Conservation (phyloP, 78 protist species). For the Protostelium mycophagum region DNA sequence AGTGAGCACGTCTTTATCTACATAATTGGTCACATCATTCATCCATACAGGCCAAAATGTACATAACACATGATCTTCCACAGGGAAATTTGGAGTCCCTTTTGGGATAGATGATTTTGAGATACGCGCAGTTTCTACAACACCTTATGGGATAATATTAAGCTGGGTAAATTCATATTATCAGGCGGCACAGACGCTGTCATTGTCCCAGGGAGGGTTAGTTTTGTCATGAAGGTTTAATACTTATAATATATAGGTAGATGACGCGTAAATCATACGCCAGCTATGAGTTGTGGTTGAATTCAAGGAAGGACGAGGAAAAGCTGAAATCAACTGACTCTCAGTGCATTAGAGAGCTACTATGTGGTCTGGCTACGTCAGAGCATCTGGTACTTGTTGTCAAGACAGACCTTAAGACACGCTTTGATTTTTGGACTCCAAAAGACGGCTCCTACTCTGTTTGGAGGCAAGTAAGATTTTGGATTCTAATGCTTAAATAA, state of each 20-base stretch:
- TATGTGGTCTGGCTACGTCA: constrained; percentile 1
- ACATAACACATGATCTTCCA: neutral
- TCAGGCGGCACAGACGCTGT: constrained; percentile 2
- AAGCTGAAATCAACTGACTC: constrained; percentile 1
- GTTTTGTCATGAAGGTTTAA: neutral
- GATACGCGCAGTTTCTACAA: neutral
- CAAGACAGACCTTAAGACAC: neutral
- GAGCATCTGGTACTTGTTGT: neutral
- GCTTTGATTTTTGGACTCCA: constrained; percentile 1
- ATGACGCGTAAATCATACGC: neutral
- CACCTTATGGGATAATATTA: neutral
- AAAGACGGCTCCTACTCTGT: constrained; percentile 1
- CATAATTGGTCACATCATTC: neutral
- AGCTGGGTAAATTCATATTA: neutral
- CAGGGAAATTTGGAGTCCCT: neutral
- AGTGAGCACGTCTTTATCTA: constrained; percentile 1
- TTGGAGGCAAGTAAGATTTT: neutral
- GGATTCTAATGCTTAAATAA: neutral
- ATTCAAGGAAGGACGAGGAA: neutral
- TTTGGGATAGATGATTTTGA: neutral
- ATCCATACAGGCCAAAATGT: constrained; percentile 1
- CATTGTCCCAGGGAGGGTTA: neutral
- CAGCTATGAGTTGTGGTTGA: neutral
- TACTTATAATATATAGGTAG: neutral
- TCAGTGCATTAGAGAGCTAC: neutral